Evolutionary conservation across 2,329 filamentous ascomycete species (phyloP), one percentile per base, ranked within the genome.

Genomic region (Microdochium bolleyi): DNA sequence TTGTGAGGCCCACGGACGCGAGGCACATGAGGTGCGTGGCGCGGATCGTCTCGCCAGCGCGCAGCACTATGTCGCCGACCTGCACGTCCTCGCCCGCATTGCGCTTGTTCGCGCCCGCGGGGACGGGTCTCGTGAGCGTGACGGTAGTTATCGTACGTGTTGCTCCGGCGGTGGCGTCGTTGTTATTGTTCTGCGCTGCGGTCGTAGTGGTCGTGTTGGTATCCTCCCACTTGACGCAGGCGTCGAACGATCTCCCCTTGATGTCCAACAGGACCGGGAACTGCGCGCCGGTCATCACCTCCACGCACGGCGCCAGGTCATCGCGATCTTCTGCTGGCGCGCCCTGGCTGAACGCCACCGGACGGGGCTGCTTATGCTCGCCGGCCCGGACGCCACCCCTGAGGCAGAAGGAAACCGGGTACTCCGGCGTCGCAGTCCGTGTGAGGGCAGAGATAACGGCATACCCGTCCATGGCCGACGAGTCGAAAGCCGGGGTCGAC

Each of bases 401-500:
- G 30, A 34, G 8, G 8, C 8, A 8, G 14, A 34, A 34, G 8
- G 30, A 8, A 8, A 34, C 8, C 14, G 30, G 30, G 14, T 34
- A 8, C 30, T 34, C 30, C 30, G 14, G 14, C 8, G 30, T 34
- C 14, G 30, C 30, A 34, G 8, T 8, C 14, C 50, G n/a, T 2
- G 61, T 64, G 10, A 49, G 51, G 4, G 32, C 41, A 2, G 63
- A 62, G 32, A 53, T 57, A 24, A 66, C 50, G 14, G 62, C 62
- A 49, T 59, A 66, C 1, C 63, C 63, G 38, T 65, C 63, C 62
- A 65, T 64, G 3, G 62, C 62, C 8, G 63, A 65, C 1, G 64
- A 64, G 38, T 66, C 62, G 48, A 57, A 56, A 32, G 53, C 53
- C 8, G 62, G 63, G 1, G 57, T 62, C 3, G 57, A 55, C 16